Evolutionary conservation across 257 asterid genomes (phyloP), one percentile per base, ranked within the genome.

Genomic region (Capsicum rhomboideum): DNA sequence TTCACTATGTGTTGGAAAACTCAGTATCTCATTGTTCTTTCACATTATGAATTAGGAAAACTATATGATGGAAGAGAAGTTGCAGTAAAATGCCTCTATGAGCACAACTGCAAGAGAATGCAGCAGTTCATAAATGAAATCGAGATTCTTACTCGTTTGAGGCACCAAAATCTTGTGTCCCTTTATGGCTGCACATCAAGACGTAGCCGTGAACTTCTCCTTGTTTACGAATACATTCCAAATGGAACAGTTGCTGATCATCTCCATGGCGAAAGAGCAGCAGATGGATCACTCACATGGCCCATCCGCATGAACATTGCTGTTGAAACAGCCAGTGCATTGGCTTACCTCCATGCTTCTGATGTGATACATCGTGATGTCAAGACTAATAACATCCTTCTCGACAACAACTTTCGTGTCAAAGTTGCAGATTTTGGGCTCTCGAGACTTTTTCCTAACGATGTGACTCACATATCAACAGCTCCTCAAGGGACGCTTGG

Each of bases 171-270:
- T 80, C 83, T 80, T 58, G 75, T 80, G 26, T 37, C 83, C 11
- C 84, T 80, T 49, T 80, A 80, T 61, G 84, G 84, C 17, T 61
- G 84, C 77, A 56, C 84, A 18, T 80, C 84, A 8, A 80, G 84
- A 37, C 74, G 42, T 6, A 80, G 77, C 56, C 77, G 77, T n/a
- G 84, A 80, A 40, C 84, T 80, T 29, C 77, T 80, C 84, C 84
- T 80, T 80, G 77, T 80, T 59, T 80, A 80, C 0, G 83, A 80
- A 80, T 80, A 59, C 75, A 80, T 80, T 49, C 8, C 74, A 5
- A 46, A 80, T 40, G 84, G 59, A 56, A 61, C 84, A 80, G 7
- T 80, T 61, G 72, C 44, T n/a, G 84, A 80, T 61, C 84, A 80
- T 40, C 84, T 80, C 23, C 58, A 80, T 0, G 59, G 77, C 2